These are phyloP conservation scores for Scutellaria minor DNA, from an alignment of 257 asterid genomes.

Conservation along the genomic window DNA sequence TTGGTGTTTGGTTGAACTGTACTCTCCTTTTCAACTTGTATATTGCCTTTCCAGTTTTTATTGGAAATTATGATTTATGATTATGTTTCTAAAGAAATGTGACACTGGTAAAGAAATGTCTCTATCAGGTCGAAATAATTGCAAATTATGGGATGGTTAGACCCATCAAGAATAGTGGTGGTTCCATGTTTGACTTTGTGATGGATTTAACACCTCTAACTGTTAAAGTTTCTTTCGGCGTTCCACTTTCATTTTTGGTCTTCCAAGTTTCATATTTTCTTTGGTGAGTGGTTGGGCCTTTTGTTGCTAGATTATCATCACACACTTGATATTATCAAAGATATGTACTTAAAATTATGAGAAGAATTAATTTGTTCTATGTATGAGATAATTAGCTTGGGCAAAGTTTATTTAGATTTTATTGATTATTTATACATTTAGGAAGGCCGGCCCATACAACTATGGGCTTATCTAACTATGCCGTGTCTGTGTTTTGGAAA, in stretches of 20 bases:
- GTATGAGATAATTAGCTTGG: no score
- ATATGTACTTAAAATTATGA: no score
- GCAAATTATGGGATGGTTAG: constrained; percentile 34
- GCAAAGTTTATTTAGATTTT: no score
- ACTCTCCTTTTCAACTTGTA: constrained; percentile 17
- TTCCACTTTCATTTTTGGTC: constrained; percentile 17
- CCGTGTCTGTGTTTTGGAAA: no score
- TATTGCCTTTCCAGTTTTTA: constrained; percentile 16
- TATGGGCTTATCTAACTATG: no score
- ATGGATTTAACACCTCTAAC: constrained; percentile 36
- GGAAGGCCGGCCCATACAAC: no score
- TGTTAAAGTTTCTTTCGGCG: constrained; percentile 37
- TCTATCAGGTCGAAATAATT: constrained; percentile 30
- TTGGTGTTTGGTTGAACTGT: constrained; percentile 3
- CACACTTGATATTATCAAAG: no score
- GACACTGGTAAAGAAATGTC: constrained; percentile 12
- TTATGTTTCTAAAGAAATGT: constrained; percentile 24
- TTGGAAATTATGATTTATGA: constrained; percentile 23
- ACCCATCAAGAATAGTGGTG: constrained; percentile 29
- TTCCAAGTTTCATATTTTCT: not conserved
- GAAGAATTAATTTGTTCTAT: no score
- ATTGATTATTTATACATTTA: no score
- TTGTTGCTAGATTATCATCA: not conserved
- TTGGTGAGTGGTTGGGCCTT: not conserved
- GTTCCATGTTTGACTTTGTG: constrained; percentile 38